These are phyloP conservation scores for Neurospora crassa DNA, from an alignment of 2,329 filamentous ascomycete species.

Conservation along the genomic window DNA sequence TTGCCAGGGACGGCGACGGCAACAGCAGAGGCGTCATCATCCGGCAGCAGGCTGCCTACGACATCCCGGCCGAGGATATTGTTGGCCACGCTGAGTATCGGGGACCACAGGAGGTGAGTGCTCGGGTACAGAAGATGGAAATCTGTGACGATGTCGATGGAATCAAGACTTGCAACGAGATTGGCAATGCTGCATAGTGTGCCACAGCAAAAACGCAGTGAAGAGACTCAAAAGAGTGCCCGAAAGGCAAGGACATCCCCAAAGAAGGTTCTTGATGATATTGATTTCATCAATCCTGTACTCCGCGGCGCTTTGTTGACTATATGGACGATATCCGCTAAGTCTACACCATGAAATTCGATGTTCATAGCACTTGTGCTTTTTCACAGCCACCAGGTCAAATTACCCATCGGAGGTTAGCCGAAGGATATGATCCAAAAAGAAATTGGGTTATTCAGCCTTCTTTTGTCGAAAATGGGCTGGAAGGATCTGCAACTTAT, in stretches of 20 bases:
- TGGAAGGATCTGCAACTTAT: too few species aligned
- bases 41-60: background rate
- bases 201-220: background rate
- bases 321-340: too few species aligned
- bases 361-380: background rate
- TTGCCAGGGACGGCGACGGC: background rate
- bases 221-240: background rate
- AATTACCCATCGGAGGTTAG: too few species aligned
- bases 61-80: background rate
- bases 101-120: background rate
- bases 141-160: background rate
- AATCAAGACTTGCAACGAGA: background rate
- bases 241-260: background rate
- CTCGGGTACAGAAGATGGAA: background rate
- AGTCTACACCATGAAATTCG: background rate
- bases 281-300: background rate
- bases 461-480: too few species aligned
- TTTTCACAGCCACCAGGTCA: background rate
- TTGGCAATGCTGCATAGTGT: background rate
- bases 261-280: background rate
- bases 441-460: too few species aligned
- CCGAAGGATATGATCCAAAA: too few species aligned
- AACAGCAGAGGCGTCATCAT: background rate
- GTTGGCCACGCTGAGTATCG: background rate
- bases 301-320: background rate